phyloP scores from a whole-genome alignment of 2,329 filamentous ascomycete species.

The Calonectria leucothoes region DNA sequence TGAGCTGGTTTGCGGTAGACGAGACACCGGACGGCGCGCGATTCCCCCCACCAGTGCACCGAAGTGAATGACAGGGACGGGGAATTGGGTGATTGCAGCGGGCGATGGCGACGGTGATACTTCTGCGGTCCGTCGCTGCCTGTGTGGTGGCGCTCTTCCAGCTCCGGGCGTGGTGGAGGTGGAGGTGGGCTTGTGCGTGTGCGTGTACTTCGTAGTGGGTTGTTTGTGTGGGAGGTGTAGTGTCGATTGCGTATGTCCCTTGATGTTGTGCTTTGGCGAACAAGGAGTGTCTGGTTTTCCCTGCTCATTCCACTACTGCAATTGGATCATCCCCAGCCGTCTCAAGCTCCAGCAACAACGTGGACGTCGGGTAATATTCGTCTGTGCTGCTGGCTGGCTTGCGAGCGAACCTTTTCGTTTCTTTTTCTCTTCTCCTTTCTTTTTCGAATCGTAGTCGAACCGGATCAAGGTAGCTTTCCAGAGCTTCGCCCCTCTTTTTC shows the following conservation, averaged over 20 bases:
- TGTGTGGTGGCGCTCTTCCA: slow-evolving; percentile 1
- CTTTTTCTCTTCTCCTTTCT: background rate
- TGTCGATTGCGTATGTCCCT: slow-evolving; percentile 9
- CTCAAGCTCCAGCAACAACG: background rate
- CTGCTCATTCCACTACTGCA: slow-evolving; percentile 37
- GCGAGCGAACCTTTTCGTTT: background rate
- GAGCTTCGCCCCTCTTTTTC: slow-evolving; percentile 18
- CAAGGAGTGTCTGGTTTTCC: slow-evolving; percentile 29
- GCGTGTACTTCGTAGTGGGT: slow-evolving; percentile 2
- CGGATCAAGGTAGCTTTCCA: background rate
- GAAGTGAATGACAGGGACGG: background rate
- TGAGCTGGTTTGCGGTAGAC: background rate
- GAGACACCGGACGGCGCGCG: background rate
- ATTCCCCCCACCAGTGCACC: background rate
- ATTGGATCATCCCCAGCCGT: slow-evolving; percentile 30
- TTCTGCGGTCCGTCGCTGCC: background rate
- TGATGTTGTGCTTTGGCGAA: slow-evolving; percentile 28
- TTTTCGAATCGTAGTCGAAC: background rate
- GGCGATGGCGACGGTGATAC: background rate
- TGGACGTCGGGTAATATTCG: background rate
- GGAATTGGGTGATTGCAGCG: background rate
- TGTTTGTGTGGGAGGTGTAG: background rate
- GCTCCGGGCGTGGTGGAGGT: slow-evolving; percentile 6
- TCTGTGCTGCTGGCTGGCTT: slow-evolving; percentile 6
- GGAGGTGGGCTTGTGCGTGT: background rate